phyloP scores from a whole-genome alignment of 257 asterid genomes.

The Anisodus tanguticus region DNA sequence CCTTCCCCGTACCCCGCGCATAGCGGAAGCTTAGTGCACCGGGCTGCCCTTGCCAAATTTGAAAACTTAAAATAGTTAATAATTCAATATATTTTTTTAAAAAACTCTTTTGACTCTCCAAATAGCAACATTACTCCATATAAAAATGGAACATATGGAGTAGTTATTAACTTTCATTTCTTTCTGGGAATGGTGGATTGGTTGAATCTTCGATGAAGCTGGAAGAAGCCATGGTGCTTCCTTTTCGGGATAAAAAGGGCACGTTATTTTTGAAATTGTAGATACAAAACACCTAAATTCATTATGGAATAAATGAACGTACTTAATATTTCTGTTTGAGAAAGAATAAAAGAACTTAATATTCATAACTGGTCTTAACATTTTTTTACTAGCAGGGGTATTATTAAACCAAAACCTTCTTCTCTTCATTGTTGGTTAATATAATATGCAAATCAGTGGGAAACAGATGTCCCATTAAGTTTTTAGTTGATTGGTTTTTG shows the following conservation, averaged over 20 bases:
- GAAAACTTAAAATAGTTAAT: no score
- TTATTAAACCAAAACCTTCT: background rate
- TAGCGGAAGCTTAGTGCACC: no score
- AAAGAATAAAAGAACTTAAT: no score
- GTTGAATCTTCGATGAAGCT: background rate
- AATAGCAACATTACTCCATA: no score
- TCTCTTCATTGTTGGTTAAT: background rate
- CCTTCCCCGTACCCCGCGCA: no score
- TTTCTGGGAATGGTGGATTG: background rate
- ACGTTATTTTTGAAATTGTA: background rate
- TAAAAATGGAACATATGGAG: no score
- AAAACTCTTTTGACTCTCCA: no score
- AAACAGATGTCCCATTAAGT: background rate
- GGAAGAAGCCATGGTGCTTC: background rate
- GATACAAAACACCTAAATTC: background rate
- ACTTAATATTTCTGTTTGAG: no score
- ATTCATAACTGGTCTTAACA: background rate
- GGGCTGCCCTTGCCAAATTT: no score
- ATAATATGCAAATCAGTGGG: background rate
- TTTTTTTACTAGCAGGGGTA: background rate
- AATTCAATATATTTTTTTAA: no score
- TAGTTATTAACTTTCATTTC: no score
- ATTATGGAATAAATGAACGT: background rate
- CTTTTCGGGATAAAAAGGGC: background rate
- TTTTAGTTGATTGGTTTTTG: background rate